These are phyloP conservation scores for Clavispora fructus DNA, from an alignment of 805 yeast genomes.

Conservation along the genomic window DNA sequence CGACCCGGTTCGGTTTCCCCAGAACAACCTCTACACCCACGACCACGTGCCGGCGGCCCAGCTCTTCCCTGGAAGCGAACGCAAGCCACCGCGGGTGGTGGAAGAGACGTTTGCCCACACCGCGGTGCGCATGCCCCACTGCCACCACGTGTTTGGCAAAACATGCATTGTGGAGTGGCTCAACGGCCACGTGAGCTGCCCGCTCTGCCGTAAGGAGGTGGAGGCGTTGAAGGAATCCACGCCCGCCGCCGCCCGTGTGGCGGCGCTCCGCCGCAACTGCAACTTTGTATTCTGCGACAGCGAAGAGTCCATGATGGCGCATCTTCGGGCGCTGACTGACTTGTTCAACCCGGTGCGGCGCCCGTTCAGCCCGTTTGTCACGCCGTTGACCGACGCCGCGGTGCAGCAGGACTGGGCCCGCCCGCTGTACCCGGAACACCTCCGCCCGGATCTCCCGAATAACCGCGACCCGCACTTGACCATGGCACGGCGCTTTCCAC, in stretches of 20 bases:
- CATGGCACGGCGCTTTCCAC: slow-evolving; percentile 13
- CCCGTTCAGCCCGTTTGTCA: slow-evolving; percentile 29
- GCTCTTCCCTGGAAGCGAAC: slow-evolving; percentile 8
- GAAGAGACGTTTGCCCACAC: slow-evolving; percentile 6
- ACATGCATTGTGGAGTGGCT: slow-evolving; percentile 16
- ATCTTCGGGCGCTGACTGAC: slow-evolving; percentile 29
- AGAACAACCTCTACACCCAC: slow-evolving; percentile 3
- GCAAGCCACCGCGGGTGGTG: background rate
- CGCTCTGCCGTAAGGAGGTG: slow-evolving; percentile 15
- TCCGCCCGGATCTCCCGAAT: background rate
- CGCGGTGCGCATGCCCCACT: slow-evolving; percentile 14
- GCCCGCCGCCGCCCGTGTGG: slow-evolving; percentile 4
- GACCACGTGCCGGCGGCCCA: slow-evolving; percentile 5
- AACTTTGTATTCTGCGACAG: slow-evolving; percentile 7
- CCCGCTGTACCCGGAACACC: slow-evolving; percentile 11
- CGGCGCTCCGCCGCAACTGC: slow-evolving; percentile 7
- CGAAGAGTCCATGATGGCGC: slow-evolving; percentile 16
- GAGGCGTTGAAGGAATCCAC: slow-evolving; percentile 9
- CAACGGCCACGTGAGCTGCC: slow-evolving; percentile 13
- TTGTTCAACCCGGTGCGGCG: slow-evolving; percentile 34
- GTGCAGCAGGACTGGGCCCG: slow-evolving; percentile 32
- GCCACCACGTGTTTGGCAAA: slow-evolving; percentile 14
- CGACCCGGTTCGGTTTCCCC: slow-evolving; percentile 9
- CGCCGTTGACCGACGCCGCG: slow-evolving; percentile 36
- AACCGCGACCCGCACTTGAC: slow-evolving; percentile 9